phyloP scores from a whole-genome alignment of 148 eudicot genomes.

The Camellia japonica region DNA sequence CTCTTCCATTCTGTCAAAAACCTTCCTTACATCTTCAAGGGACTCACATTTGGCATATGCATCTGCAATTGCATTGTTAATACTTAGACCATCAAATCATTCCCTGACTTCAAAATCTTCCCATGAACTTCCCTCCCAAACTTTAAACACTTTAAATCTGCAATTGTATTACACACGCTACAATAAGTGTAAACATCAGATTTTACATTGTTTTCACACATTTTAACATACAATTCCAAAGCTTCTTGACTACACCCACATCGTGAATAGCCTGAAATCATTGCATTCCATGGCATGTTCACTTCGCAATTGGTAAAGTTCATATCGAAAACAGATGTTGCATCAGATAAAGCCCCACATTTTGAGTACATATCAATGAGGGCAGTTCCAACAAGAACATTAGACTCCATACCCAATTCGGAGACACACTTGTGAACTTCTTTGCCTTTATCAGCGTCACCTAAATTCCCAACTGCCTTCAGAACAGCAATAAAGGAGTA shows the following conservation, averaged over 20 bases:
- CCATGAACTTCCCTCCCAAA: conserved; percentile 26
- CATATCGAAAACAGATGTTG: conserved; percentile 18
- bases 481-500: conserved; percentile 23
- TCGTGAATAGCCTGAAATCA: conserved; percentile 25
- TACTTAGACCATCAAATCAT: conserved; percentile 5
- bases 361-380: conserved; percentile 30
- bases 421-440: conserved; percentile 27
- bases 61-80: conserved; percentile 29
- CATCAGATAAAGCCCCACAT: conserved; percentile 20
- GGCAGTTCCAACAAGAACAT: conserved; percentile 22
- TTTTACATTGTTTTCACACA: conserved; percentile 24
- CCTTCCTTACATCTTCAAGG: conserved; percentile 23
- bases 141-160: conserved; percentile 17
- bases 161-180: conserved; percentile 23
- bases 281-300: conserved; percentile 32
- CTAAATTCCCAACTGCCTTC: conserved; percentile 28
- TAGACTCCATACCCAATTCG: conserved; percentile 20
- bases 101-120: conserved; percentile 26
- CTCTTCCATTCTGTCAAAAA: conserved; percentile 21
- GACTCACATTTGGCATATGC: conserved; percentile 36
- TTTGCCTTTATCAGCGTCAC: conserved; percentile 25
- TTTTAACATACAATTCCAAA: conserved; percentile 20
- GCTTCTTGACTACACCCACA: conserved; percentile 22
- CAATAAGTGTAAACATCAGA: conserved; percentile 30
- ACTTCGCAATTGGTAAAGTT: conserved; percentile 7